Conservation (phyloP, 345 rosid genomes). For the Gossypium mustelinum region DNA sequence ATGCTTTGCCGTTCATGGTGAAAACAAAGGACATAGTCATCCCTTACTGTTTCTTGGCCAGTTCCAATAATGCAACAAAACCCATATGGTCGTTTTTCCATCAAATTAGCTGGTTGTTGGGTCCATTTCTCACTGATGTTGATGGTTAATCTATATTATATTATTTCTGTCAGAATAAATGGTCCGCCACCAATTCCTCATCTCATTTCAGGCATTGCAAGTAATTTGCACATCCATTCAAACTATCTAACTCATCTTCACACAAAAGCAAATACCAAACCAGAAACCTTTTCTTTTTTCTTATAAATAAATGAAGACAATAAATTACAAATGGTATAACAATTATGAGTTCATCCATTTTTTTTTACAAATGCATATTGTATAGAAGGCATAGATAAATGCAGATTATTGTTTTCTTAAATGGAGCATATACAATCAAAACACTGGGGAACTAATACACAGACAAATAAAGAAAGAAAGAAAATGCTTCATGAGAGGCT, state of each 20-base stretch:
- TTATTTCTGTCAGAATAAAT: constrained; percentile 15
- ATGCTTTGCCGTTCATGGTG: constrained; percentile 24
- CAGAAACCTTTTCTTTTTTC: not conserved
- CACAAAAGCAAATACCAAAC: not conserved
- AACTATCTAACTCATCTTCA: not conserved
- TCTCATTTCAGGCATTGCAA: not conserved
- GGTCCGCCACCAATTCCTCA: constrained; percentile 16
- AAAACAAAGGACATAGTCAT: constrained; percentile 11
- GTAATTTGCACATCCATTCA: not conserved
- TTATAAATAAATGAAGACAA: constrained; percentile 14
- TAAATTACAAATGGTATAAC: constrained; percentile 22
- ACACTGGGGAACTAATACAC: not conserved
- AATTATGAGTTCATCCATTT: constrained; percentile 24
- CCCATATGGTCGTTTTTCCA: not conserved
- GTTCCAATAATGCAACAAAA: not conserved
- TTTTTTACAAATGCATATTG: constrained; percentile 23
- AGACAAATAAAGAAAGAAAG: not conserved
- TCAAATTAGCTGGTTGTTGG: constrained; percentile 8
- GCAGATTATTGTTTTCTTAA: constrained; percentile 25
- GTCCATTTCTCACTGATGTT: constrained; percentile 3
- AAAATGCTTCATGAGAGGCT: constrained; percentile 6
- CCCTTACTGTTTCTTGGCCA: constrained; percentile 12
- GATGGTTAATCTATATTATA: not conserved
- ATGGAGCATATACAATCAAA: constrained; percentile 23
- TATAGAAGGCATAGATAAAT: constrained; percentile 6